phyloP scores from a whole-genome alignment of 441 rosid genomes.

The Croton laevigatus region DNA sequence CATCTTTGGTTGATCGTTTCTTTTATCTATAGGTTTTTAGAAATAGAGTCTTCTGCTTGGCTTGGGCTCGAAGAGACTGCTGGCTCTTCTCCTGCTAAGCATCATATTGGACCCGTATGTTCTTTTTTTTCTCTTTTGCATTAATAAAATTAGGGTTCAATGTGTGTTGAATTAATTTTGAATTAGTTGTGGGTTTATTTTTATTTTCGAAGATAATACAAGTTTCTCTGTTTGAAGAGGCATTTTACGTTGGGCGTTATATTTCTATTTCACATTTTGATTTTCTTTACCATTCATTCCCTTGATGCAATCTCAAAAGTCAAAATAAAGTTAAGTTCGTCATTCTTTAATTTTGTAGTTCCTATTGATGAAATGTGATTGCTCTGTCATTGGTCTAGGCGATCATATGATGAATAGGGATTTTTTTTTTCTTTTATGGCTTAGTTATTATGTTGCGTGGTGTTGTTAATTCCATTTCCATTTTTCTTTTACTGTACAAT shows the following conservation, averaged over 20 bases:
- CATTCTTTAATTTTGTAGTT: not conserved
- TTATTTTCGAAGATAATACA: too few species aligned
- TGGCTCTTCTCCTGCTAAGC: constrained; percentile 62
- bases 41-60: constrained; percentile 66
- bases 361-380: not conserved
- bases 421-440: not conserved
- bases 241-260: too few species aligned
- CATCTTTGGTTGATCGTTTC: not conserved
- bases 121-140: not conserved
- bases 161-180: not conserved
- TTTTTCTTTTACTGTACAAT: not conserved
- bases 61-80: constrained; percentile 85
- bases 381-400: not conserved
- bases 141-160: not conserved
- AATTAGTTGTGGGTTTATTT: too few species aligned
- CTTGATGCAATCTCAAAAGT: too few species aligned
- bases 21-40: constrained; percentile 48
- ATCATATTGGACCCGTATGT: constrained; percentile 86
- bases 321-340: not conserved
- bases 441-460: not conserved
- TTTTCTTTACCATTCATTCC: not conserved
- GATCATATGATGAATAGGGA: not conserved
- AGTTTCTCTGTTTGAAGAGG: too few species aligned
- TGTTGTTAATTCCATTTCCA: not conserved
- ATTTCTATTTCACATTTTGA: not conserved